Evolutionary conservation across 495 filamentous ascomycete species (phyloP).

Genomic region (Xylaria intraflava): DNA sequence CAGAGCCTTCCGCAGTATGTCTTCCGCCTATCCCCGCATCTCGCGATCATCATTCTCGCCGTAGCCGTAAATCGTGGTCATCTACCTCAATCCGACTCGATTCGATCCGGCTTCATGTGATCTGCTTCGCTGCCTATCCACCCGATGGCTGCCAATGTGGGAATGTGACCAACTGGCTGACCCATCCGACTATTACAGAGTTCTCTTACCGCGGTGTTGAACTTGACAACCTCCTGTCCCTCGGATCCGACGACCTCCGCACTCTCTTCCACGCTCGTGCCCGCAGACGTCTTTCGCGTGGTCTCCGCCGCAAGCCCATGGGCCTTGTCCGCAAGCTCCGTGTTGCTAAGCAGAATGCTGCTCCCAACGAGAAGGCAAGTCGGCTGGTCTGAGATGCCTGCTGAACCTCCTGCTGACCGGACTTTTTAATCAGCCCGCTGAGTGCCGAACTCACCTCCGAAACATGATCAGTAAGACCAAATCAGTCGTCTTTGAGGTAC

Average conservation of each 20-base stretch:
- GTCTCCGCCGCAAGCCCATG: constrained; percentile 99
- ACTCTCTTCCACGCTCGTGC: constrained; percentile 98
- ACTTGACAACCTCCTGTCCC: constrained; percentile 94
- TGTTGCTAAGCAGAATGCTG: constrained; percentile 99
- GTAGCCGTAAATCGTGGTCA: no score
- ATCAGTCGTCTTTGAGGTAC: neutral
- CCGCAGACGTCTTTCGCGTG: constrained; percentile 97
- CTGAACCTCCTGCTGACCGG: neutral
- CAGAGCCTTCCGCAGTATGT: constrained; percentile 81
- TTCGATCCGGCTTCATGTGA: neutral
- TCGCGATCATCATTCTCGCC: neutral
- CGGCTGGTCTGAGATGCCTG: constrained; percentile 14
- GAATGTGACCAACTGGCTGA: constrained; percentile 1
- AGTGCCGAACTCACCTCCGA: constrained; percentile 98
- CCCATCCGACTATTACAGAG: constrained; percentile 34
- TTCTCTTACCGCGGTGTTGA: constrained; percentile 99
- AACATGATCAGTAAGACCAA: constrained; percentile 73
- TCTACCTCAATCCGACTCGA: neutral
- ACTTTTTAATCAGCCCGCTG: constrained; percentile 44
- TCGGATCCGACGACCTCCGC: constrained; percentile 95
- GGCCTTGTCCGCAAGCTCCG: constrained; percentile 99
- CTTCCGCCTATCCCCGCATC: neutral
- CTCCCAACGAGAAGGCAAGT: constrained; percentile 86
- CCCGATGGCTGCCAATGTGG: neutral
- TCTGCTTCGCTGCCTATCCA: neutral